phyloP scores from a whole-genome alignment of 1,284 basidiomycete species.

The Cystobasidium pallidum region DNA sequence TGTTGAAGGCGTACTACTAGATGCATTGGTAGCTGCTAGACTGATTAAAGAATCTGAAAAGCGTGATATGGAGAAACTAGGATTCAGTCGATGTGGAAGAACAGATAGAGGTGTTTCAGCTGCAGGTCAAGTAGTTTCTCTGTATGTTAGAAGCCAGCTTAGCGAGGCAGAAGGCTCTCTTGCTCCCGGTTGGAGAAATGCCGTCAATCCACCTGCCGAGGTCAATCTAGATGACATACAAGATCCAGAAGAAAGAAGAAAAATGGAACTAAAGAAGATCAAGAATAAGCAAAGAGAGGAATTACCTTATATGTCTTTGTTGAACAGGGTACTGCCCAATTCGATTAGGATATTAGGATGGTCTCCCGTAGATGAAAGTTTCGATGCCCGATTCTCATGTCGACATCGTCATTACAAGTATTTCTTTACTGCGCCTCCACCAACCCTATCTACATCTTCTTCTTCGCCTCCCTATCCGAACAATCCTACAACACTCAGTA shows the following conservation, averaged over 20 bases:
- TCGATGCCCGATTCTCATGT: constrained; percentile 90
- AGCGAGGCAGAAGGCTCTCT: neutral
- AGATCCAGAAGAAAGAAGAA: constrained; percentile 42
- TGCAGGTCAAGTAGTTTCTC: constrained; percentile 88
- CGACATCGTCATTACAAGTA: constrained; percentile 94
- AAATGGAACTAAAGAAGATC: constrained; percentile 49
- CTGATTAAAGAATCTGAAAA: constrained; percentile 68
- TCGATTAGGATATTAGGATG: constrained; percentile 92
- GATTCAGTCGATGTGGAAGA: constrained; percentile 86
- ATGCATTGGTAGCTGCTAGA: constrained; percentile 70
- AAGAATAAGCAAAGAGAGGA: constrained; percentile 49
- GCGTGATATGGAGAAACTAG: constrained; percentile 79
- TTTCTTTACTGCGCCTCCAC: constrained; percentile 67
- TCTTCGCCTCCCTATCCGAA: neutral
- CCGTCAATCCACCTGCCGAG: neutral
- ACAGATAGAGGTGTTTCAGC: constrained; percentile 95
- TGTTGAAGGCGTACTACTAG: constrained; percentile 84
- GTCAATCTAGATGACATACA: neutral
- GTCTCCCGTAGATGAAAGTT: constrained; percentile 80
- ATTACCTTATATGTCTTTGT: constrained; percentile 57
- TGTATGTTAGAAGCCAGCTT: constrained; percentile 75
- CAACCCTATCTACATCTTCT: constrained; percentile 1
- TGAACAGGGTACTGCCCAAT: constrained; percentile 87
- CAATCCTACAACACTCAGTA: constrained; percentile 45
- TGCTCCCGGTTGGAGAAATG: constrained; percentile 51